Evolutionary conservation across 2,329 filamentous ascomycete species (phyloP).

Genomic region (Chaetomiaceae sp.): DNA sequence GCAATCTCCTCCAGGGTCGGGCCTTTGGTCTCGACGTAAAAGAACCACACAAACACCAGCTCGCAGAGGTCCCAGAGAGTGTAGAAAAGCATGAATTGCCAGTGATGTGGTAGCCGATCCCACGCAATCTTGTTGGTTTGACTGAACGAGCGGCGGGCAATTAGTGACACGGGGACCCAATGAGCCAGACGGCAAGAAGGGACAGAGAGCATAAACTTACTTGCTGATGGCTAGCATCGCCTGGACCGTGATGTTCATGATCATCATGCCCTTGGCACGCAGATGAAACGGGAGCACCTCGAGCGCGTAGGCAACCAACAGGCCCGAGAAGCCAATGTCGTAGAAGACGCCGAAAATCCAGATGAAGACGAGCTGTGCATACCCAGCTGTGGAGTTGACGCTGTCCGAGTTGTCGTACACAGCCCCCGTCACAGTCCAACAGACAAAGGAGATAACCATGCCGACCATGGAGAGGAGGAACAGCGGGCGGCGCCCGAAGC

Average conservation of each 20-base stretch:
- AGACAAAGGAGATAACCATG: conserved; percentile 40
- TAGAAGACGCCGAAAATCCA: conserved; percentile 56
- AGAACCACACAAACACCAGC: conserved; percentile 57
- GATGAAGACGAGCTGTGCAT: conserved; percentile 51
- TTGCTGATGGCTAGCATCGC: conserved; percentile 55
- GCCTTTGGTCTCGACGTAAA: conserved; percentile 65
- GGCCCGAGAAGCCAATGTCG: conserved; percentile 53
- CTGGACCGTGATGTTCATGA: conserved; percentile 60
- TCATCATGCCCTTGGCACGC: conserved; percentile 54
- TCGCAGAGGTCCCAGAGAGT: conserved; percentile 56
- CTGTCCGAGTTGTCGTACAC: conserved; percentile 42
- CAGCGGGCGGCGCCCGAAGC: conserved; percentile 46
- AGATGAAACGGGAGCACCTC: conserved; percentile 54
- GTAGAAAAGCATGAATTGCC: conserved; percentile 63
- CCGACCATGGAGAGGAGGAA: conserved; percentile 46
- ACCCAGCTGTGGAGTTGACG: conserved; percentile 41
- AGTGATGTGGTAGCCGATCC: conserved; percentile 52
- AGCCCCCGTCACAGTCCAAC: conserved; percentile 48
- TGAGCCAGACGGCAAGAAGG: neutral
- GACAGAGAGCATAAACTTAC: conserved; percentile 34
- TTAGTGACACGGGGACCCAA: neutral
- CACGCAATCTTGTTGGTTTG: conserved; percentile 60
- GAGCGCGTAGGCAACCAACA: conserved; percentile 52
- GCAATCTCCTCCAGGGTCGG: conserved; percentile 65
- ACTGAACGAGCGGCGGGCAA: conserved; percentile 26